Conservation (phyloP, 2,329 filamentous ascomycete genomes). For the Diaporthe ampelina region DNA sequence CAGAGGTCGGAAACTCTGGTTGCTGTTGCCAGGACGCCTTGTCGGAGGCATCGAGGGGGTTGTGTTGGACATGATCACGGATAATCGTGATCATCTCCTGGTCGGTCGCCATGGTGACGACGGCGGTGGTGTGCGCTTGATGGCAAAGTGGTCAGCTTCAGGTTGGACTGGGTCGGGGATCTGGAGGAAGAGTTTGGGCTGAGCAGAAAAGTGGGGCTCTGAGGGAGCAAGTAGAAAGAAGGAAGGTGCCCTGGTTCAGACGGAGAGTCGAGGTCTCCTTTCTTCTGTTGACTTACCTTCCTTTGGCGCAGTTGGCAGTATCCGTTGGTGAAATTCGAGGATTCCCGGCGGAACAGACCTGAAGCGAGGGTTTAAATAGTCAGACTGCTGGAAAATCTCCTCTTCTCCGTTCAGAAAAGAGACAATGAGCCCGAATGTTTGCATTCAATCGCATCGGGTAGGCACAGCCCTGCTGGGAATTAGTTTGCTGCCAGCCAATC, state of each 20-base stretch:
- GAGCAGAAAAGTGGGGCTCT: not conserved
- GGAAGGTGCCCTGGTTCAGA: too few relatives aligned
- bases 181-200: too few relatives aligned
- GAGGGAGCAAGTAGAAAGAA: too few relatives aligned
- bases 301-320: not conserved
- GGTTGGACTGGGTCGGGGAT: too few relatives aligned
- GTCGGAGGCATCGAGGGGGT: not conserved
- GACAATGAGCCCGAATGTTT: not conserved
- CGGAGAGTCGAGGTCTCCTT: not conserved
- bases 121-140: not conserved
- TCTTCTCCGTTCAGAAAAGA: not conserved
- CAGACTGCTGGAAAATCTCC: not conserved
- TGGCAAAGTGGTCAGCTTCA: too few relatives aligned
- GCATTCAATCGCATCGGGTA: not conserved
- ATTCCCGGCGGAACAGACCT: not conserved
- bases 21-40: conserved; percentile 45
- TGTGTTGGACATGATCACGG: conserved; percentile 23
- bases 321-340: not conserved
- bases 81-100: conserved; percentile 26
- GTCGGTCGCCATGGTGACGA: conserved; percentile 16
- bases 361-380: not conserved
- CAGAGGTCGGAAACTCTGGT: conserved; percentile 68
- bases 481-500: not conserved
- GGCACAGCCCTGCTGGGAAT: too few relatives aligned
- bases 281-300: not conserved